Base-by-base conservation (phyloP, 2,329 filamentous ascomycete genomes). In the Massarina eburnea region DNA sequence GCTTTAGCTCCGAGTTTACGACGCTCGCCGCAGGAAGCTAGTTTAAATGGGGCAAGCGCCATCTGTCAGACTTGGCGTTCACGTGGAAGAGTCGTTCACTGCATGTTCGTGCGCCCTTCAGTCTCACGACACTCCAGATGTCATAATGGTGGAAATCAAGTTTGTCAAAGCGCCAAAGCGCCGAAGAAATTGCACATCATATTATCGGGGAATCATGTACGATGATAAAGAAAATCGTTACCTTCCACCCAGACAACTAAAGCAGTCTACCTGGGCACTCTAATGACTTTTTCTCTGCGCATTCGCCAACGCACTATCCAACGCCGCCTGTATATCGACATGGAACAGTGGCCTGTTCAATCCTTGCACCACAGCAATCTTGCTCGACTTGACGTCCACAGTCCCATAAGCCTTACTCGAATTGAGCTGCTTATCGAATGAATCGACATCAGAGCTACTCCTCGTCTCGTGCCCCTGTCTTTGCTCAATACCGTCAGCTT, bases 291-390 rank as follows among this genome's bases (percentile, higher is more conserved):
- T 68, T 49, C 63, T 66, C 49, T 65, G 59, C 71, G 87, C 82
- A 64, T 95, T 96, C 24, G 86, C 84, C 61, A 96, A 82, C 8
- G 91, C 92, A 59, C 86, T 91, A 69, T 96, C 88, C 59, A 97
- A 70, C n/a, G 94, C 94, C 61, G 86, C 91, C 8, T 90, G 95
- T 48, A 97, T 72, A 68, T 97, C 94, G 43, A 96, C 82, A 68
- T 99, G 94, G 81, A 99, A 97, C 55, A 96, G 78, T n/a, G 94
- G 92, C 61, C 89, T 76, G 69, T 95, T 94, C 51, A 95, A 73
- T 19, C 92, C 89, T 56, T 91, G 87, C 27, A 97, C 86, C 12
- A 89, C 80, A 2, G 87, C 62, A 38, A 67, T 58, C 45, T 55
- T 57, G 1, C 48, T 50, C 18, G 37, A 41, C 32, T 58, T 84